A percentile compares a stretch with the other conserved stretches of the same genome.
Evolutionary conservation across 108 stramenopile genomes (phyloP).

Genomic region (Heterococcus sp.): DNA sequence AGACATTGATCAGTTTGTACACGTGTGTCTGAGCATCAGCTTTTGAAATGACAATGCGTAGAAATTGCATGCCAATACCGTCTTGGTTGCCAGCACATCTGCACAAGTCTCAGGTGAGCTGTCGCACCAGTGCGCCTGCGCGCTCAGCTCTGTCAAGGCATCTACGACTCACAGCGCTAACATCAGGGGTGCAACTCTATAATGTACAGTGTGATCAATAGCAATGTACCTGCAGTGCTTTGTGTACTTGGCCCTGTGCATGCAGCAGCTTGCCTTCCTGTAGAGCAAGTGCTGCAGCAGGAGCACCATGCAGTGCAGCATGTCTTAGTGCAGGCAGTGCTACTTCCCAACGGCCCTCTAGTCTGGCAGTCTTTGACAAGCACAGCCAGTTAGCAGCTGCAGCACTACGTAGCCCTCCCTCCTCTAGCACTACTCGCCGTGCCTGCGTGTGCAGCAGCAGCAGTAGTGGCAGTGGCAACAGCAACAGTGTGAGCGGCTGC

Average conservation of each 20-base stretch:
- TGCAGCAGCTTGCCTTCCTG: conserved; percentile 44
- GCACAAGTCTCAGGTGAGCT: too few species aligned
- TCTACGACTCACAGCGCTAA: too few species aligned
- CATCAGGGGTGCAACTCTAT: too few species aligned
- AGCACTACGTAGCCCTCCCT: background rate
- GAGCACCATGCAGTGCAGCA: conserved; percentile 32
- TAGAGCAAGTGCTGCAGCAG: conserved; percentile 32
- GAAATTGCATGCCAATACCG: too few species aligned
- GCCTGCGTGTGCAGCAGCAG: background rate
- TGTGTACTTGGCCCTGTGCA: background rate
- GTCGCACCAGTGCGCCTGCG: too few species aligned
- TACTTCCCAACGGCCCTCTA: conserved; percentile 42
- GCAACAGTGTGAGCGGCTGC: too few species aligned
- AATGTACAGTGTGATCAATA: too few species aligned
- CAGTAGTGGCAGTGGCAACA: background rate
- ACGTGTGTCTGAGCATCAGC: too few species aligned
- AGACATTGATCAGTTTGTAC: too few species aligned
- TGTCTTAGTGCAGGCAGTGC: conserved; percentile 44
- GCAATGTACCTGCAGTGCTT: background rate
- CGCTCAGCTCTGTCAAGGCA: too few species aligned
- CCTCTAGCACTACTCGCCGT: conserved; percentile 1
- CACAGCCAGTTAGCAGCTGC: conserved; percentile 44
- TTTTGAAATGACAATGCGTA: too few species aligned
- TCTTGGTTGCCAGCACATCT: too few species aligned
- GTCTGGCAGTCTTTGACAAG: conserved; percentile 22